Percentiles rank a stretch among this genome's conserved stretches.
These are phyloP conservation scores for Diaporthe amygdali DNA, from an alignment of 2,329 filamentous ascomycete genomes.

Conservation along the genomic window DNA sequence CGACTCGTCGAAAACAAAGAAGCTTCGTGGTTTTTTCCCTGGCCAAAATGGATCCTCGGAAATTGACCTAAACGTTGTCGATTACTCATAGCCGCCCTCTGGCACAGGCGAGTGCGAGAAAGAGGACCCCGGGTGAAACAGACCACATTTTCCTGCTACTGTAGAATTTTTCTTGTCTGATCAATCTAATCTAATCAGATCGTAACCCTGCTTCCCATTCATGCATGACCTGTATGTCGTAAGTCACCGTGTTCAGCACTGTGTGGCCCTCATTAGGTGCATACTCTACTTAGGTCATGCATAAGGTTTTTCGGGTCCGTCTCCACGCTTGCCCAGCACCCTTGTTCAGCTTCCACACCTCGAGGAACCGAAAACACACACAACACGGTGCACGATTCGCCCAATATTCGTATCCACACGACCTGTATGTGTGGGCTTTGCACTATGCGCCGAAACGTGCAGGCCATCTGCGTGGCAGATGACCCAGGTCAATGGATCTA, in stretches of 20 bases:
- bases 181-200: constrained; percentile 22
- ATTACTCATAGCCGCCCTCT: background rate
- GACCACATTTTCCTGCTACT: background rate
- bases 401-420: background rate
- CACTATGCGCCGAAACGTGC: background rate
- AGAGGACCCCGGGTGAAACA: no score
- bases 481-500: background rate
- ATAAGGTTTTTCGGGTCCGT: background rate
- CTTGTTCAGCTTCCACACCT: background rate
- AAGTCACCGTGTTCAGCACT: background rate
- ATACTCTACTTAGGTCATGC: background rate
- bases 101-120: background rate
- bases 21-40: background rate
- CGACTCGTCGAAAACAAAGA: background rate
- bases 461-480: background rate
- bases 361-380: background rate
- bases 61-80: background rate
- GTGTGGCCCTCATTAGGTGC: background rate
- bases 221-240: background rate
- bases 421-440: no score
- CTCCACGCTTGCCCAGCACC: background rate
- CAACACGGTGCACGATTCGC: background rate
- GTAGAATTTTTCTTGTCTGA: constrained; percentile 19
- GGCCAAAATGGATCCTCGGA: background rate
- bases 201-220: background rate